phyloP scores from a whole-genome alignment of 2,329 filamentous ascomycete species.

The Nemania diffusa region DNA sequence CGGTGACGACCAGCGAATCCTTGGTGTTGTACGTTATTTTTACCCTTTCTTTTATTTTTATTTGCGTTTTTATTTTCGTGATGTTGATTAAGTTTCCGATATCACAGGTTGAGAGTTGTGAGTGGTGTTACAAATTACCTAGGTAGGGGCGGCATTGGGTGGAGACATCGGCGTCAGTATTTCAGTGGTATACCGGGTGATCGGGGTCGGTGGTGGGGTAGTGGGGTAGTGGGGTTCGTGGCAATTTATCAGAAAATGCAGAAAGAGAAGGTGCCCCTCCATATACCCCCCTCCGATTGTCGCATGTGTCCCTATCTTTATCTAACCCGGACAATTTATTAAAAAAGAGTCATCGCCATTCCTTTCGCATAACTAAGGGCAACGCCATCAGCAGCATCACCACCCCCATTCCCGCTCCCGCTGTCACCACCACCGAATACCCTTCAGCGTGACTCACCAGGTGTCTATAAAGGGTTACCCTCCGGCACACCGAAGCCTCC shows the following conservation, averaged over 20 bases:
- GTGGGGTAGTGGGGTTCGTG: constrained; percentile 28
- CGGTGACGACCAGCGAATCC: no score
- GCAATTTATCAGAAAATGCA: constrained; percentile 31
- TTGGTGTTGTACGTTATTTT: no score
- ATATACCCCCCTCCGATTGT: constrained; percentile 30
- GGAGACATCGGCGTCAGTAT: no score
- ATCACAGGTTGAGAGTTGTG: no score
- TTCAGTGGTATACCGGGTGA: no score
- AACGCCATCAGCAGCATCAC: background rate
- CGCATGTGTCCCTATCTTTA: constrained; percentile 13
- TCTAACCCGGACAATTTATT: background rate
- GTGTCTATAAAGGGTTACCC: constrained; percentile 25
- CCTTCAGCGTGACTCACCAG: constrained; percentile 22
- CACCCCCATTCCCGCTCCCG: background rate
- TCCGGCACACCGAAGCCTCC: background rate
- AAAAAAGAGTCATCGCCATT: constrained; percentile 29
- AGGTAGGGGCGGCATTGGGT: no score
- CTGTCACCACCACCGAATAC: background rate
- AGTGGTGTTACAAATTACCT: no score
- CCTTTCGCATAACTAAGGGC: background rate
- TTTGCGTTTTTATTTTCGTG: no score
- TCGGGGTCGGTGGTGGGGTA: no score
- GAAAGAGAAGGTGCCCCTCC: constrained; percentile 31
- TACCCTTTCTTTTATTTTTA: no score
- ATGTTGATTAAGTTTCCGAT: no score